Base-by-base conservation (phyloP, 1,284 basidiomycete genomes). In the Rugosomyces carneus region DNA sequence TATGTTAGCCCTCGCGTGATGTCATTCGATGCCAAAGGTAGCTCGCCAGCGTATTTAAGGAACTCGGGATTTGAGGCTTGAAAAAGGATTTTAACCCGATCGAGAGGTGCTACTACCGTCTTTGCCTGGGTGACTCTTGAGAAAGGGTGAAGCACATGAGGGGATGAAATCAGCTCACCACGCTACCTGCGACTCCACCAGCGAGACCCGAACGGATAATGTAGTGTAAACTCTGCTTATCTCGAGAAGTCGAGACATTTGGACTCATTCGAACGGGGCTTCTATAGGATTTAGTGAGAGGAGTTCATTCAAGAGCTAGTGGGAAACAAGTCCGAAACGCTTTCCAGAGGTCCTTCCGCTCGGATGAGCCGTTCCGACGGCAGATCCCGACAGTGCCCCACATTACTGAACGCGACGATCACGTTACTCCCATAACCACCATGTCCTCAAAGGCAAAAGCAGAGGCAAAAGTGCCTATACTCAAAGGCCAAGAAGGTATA, bases 81-180 rank as follows among this genome's bases (percentile, higher is more conserved):
- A 63, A 99, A 98, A 44, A 99, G 80, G 57, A 99, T 99, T 73
- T 99, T 99, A 60, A 99, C 94, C 57, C 96, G 78, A 64, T 99
- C 96, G 21, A 99, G 77, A 1, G 96, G 96, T 18, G 96, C 96
- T 45, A 99, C 93, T 16, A 89, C 87, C 6, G 96, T 95, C 69
- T 99, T 99, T 40, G 94, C 94, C 90, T 94, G 34, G 2, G 19
- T 10, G 5, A 19, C 19, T 21, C 21, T 35, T 29, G 11, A 26
- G 52, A 19, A 41, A 45, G 45, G n/a, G 48, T 42, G 15, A 40
- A 44, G 47, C 52, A 54, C 48, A 37, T 31, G 18, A 49, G 52
- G 36, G 38, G 51, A 37, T 45, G 47, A 45, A 47, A 48, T 36
- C 43, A 8, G 79, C 91, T 59, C 62, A 95, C 93, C 49, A 94